A percentile compares a stretch with the other conserved stretches of the same genome.
Evolutionary conservation across 208 protist genomes (phyloP).

Genomic region (Crithidia bombi): DNA sequence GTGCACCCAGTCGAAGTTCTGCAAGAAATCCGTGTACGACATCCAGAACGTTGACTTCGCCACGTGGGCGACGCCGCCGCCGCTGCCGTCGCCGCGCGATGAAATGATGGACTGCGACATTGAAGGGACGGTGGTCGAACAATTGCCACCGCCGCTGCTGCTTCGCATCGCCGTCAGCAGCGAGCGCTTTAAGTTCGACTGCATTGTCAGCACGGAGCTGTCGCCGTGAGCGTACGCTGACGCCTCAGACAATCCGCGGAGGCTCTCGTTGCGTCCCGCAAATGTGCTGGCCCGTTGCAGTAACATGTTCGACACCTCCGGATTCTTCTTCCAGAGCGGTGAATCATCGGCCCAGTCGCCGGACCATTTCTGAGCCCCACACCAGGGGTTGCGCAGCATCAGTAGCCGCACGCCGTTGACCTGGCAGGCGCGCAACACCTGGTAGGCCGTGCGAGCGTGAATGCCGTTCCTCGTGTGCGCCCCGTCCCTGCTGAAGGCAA

Average conservation of each 20-base stretch:
- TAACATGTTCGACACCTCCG: slow-evolving; percentile 59
- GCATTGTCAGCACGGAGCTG: slow-evolving; percentile 15
- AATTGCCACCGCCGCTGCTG: not conserved
- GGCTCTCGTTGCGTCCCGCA: not conserved
- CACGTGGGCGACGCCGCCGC: not conserved
- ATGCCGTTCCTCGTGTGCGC: slow-evolving; percentile 55
- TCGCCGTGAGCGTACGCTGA: slow-evolving; percentile 9
- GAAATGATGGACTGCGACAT: not conserved
- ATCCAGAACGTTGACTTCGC: slow-evolving; percentile 75
- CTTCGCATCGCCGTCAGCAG: slow-evolving; percentile 20
- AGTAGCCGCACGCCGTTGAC: slow-evolving; percentile 69
- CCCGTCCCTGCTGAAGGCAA: slow-evolving; percentile 47
- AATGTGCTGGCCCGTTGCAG: slow-evolving; percentile 12
- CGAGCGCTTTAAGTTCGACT: slow-evolving; percentile 18
- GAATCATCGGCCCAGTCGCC: slow-evolving; percentile 84
- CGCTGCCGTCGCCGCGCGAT: not conserved
- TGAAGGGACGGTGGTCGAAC: not conserved
- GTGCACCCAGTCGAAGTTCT: slow-evolving; percentile 70
- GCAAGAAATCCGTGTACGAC: slow-evolving; percentile 79
- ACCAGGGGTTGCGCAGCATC: slow-evolving; percentile 57
- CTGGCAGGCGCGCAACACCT: slow-evolving; percentile 61
- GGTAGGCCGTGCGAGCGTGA: slow-evolving; percentile 53
- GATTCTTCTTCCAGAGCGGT: slow-evolving; percentile 61
- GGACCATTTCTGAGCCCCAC: slow-evolving; percentile 43
- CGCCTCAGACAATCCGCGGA: slow-evolving; percentile 9